Base-by-base conservation (phyloP, 768 basidiomycete genomes). In the Lactarius sanguifluus region DNA sequence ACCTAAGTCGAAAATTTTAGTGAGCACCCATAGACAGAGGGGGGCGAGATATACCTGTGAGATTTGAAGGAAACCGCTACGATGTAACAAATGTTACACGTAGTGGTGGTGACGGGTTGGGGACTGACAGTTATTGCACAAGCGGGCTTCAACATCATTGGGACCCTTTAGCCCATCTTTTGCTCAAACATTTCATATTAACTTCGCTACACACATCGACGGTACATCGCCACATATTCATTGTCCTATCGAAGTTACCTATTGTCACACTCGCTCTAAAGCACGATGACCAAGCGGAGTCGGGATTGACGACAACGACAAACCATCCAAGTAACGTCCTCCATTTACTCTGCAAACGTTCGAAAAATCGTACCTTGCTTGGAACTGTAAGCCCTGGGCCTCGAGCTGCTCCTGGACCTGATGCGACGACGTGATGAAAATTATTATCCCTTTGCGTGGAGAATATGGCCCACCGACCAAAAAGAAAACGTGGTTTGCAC, bases 71-170 rank as follows among this genome's bases (percentile, higher is more conserved):
- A 32, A 62, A 23, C 62, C 41, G 52, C 58, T 67, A 67, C 66
- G 57, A 23, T 67, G 61, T 56, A 67, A 64, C 62, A 28, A 38
- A 32, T 36, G 61, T 64, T 67, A 64, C 58, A 64, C 62, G 66
- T 64, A 60, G 61, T 30, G 66, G 62, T 64, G 34, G 66, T 67
- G 66, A 60, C 62, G 61, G 57, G 65, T 52, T 62, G 58, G 62
- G 66, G 66, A n/a, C 66, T 59, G 66, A 67, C 65, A 66, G 60
- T 57, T 66, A n/a, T 47, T 66, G 57, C 28, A 57, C 52, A 54
- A 63, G 59, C 38, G 28, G 55, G 56, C 56, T 43, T 59, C 52
- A 59, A 64, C 66, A 58, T 36, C 56, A 62, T 41, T 43, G 47
- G 38, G 40, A 61, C 59, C 38, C 62, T 36, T 45, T 55, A 7